Conservation (phyloP, 208 protist genomes). For the Trypanosoma cruzi region DNA sequence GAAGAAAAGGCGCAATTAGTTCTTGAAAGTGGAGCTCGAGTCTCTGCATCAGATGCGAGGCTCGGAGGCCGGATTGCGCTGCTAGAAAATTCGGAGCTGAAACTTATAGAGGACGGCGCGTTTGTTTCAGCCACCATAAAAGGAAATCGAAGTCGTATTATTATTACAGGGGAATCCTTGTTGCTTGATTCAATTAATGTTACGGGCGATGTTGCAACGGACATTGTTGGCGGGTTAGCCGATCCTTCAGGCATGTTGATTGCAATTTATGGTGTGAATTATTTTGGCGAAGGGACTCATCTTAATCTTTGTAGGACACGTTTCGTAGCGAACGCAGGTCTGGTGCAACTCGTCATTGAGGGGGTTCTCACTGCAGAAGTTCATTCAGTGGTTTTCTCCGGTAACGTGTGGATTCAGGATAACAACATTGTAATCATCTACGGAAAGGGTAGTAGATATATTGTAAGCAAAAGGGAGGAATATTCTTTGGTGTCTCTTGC, state of each 20-base stretch:
- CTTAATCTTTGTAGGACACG: conserved; percentile 37
- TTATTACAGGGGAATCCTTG: conserved; percentile 41
- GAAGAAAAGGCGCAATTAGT: conserved; percentile 33
- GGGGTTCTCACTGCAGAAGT: conserved; percentile 43
- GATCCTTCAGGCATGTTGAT: conserved; percentile 30
- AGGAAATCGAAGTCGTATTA: conserved; percentile 41
- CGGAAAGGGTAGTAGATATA: conserved; percentile 30
- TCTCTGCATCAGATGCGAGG: conserved; percentile 44
- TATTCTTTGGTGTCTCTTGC: conserved; percentile 13
- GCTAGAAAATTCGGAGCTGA: conserved; percentile 47
- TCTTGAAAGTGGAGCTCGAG: conserved; percentile 35
- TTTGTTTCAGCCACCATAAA: conserved; percentile 43
- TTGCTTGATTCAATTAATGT: conserved; percentile 64
- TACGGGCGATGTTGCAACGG: conserved; percentile 32
- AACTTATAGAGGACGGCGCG: conserved; percentile 42
- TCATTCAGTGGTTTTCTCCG: conserved; percentile 39
- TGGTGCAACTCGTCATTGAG: conserved; percentile 49
- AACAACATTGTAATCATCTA: conserved; percentile 41
- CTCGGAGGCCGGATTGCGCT: conserved; percentile 40
- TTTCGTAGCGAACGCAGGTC: conserved; percentile 52
- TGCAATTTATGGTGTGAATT: conserved; percentile 49
- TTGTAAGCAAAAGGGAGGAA: not conserved
- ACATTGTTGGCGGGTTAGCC: conserved; percentile 24
- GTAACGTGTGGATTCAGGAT: conserved; percentile 54
- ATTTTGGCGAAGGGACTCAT: conserved; percentile 44